Conservation (phyloP, 1,139 yeast genomes). For the Geotrichum fermentans region DNA sequence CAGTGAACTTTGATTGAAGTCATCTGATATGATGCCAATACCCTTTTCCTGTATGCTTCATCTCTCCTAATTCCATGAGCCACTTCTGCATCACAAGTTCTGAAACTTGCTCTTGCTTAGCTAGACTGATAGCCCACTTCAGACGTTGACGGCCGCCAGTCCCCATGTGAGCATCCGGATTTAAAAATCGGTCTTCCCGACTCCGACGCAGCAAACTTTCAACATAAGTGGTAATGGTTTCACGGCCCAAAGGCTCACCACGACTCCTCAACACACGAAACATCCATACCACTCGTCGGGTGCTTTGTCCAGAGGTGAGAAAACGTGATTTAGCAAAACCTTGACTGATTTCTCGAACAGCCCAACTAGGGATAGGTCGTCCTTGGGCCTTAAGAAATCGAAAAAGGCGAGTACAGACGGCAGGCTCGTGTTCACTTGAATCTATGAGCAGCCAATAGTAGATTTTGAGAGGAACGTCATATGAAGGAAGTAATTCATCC, state of each 20-base stretch:
- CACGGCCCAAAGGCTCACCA: conserved; percentile 19
- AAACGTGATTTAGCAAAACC: conserved; percentile 24
- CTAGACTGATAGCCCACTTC: conserved; percentile 27
- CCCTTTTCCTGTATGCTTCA: conserved; percentile 6
- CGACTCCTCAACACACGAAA: conserved; percentile 21
- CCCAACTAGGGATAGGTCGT: conserved; percentile 20
- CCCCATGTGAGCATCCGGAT: conserved; percentile 2
- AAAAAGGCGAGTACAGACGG: background rate
- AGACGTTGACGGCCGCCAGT: conserved; percentile 25
- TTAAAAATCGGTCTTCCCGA: background rate
- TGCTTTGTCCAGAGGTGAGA: conserved; percentile 22
- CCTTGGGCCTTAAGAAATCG: conserved; percentile 22
- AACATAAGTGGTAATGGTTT: conserved; percentile 14
- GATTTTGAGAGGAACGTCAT: conserved; percentile 6
- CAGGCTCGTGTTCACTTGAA: conserved; percentile 13
- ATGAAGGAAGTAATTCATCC: background rate
- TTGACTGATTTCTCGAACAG: conserved; percentile 21
- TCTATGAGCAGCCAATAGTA: conserved; percentile 11
- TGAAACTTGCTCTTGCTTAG: conserved; percentile 24
- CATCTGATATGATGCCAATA: too few species aligned
- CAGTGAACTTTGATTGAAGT: background rate
- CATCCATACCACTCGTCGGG: conserved; percentile 21
- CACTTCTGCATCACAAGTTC: conserved; percentile 20
- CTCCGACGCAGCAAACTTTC: conserved; percentile 13
- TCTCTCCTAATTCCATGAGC: conserved; percentile 18